Evolutionary conservation across 176 grass and related monocot species (phyloP).

Genomic region (Carex littledalei): DNA sequence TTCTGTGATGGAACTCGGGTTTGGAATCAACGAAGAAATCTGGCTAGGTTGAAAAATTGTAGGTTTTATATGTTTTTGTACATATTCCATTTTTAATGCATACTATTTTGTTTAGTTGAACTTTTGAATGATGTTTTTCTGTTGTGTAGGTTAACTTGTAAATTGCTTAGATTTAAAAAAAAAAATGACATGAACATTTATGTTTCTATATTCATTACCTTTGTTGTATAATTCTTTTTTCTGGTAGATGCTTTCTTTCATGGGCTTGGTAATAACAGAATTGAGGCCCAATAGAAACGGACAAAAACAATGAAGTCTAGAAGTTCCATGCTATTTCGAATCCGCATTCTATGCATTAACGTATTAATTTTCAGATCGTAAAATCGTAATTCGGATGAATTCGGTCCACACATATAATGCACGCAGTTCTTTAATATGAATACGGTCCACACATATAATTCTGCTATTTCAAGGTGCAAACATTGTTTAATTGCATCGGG

Average conservation of each 20-base stretch:
- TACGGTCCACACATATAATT: too few species aligned
- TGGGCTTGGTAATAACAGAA: not conserved
- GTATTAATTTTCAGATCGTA: too few species aligned
- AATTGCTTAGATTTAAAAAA: not conserved
- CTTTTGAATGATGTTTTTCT: not conserved
- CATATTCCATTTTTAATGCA: not conserved
- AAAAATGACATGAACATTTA: not conserved
- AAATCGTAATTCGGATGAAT: too few species aligned
- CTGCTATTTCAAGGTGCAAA: not conserved
- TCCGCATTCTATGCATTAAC: too few species aligned
- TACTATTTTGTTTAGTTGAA: not conserved
- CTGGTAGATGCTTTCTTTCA: not conserved
- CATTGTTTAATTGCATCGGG: not conserved
- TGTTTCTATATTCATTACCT: not conserved
- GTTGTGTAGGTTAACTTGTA: not conserved
- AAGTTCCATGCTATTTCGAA: not conserved
- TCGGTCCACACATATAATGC: too few species aligned
- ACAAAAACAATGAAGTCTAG: not conserved
- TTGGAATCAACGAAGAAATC: too few species aligned
- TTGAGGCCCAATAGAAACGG: not conserved
- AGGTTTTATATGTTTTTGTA: constrained; percentile 1
- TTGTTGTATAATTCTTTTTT: not conserved
- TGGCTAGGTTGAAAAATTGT: too few species aligned
- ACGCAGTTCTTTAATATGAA: too few species aligned
- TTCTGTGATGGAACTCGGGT: too few species aligned